Evolutionary conservation across 176 grass and related monocot genomes (phyloP), one percentile per base, ranked within the genome.

Genomic region (Chrysopogon serrulatus): DNA sequence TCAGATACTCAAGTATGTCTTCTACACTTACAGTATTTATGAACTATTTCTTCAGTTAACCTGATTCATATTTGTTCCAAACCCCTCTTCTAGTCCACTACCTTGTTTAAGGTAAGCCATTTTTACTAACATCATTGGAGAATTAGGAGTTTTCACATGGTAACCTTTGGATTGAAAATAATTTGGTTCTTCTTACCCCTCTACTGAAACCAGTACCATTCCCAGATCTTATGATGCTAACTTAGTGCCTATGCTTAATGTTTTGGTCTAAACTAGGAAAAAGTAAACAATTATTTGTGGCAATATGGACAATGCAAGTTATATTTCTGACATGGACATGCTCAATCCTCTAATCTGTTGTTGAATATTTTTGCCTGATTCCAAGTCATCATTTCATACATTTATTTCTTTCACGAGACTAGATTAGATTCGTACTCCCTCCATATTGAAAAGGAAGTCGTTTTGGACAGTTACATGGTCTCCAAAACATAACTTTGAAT

Each of bases 41-140:
- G 42, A 40, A 24, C 47, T 60, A 44, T 65, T 35, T 69, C 19
- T 45, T 59, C 12, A 77, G 28, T 67, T 78, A 56, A 19, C 51
- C 28, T 71, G 21, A 36, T 63, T 33, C 10, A 79, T 78, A 48
- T 77, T 78, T 79, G 37, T 85, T 69, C 35, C 35, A 59, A 85
- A 84, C 21, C 41, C 10, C 1, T 65, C 21, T 84, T 44, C 18
- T 74, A 31, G 24, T 57, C 11, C 19, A 42, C 71, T 66, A 16
- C 6, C 13, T 13, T 13, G 1, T 24, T 42, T 84, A 56, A 68
- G 32, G 26, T 26, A 21, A 24, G 36, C 19, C 64, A 36, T 36
- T 67, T 67, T 68, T 68, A 40, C 19, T 24, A 40, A 34, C 66
- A 36, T 42, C 31, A 41, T 42, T 39, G 15, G 51, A 41, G 26